phyloP scores from a whole-genome alignment of 2,329 filamentous ascomycete species.

The Cryphonectria carpinicola region DNA sequence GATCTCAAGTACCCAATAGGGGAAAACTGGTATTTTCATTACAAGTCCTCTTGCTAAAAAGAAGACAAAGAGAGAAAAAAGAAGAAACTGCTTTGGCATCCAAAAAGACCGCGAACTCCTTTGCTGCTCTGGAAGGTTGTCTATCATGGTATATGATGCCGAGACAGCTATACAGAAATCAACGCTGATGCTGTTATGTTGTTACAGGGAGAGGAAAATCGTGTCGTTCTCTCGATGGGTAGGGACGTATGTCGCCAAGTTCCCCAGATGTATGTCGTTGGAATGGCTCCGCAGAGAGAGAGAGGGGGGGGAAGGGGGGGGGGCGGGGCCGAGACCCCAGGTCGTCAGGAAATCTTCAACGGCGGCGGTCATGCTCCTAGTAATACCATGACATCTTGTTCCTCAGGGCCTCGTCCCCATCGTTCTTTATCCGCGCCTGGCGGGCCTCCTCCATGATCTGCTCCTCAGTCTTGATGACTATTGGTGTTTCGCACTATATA shows the following conservation, averaged over 20 bases:
- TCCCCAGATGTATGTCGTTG: too few species aligned
- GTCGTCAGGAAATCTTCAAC: not conserved
- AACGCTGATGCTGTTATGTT: conserved; percentile 17
- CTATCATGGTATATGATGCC: conserved; percentile 12
- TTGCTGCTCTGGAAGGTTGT: conserved; percentile 18
- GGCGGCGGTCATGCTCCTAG: not conserved
- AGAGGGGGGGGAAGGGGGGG: too few species aligned
- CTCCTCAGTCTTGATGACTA: conserved; percentile 47
- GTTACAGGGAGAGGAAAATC: not conserved
- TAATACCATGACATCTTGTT: conserved; percentile 49
- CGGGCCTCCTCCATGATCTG: conserved; percentile 52
- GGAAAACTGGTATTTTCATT: not conserved
- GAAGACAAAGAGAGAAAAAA: too few species aligned
- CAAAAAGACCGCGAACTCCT: conserved; percentile 20
- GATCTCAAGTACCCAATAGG: not conserved
- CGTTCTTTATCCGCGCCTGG: conserved; percentile 42
- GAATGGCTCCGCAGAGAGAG: not conserved
- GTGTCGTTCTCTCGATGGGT: too few species aligned
- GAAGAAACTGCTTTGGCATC: not conserved
- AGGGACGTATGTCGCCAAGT: too few species aligned
- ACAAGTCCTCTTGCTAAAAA: not conserved
- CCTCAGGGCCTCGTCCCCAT: conserved; percentile 52
- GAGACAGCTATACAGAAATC: not conserved
- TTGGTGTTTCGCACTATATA: conserved; percentile 25
- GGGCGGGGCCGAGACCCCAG: too few species aligned